Conservation (phyloP, 331 rosid genomes). For the Cucumis variabilis region DNA sequence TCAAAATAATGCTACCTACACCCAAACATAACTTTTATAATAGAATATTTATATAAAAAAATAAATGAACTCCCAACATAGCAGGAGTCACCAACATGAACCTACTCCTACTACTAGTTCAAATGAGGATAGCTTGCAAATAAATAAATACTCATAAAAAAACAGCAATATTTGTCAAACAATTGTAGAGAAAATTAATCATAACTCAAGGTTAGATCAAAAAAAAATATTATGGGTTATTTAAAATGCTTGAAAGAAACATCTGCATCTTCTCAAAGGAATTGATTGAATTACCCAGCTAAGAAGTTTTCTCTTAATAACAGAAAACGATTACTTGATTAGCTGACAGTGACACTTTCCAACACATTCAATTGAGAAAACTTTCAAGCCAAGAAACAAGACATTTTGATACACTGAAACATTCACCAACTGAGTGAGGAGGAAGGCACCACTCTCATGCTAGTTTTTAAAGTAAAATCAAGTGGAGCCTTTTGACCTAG, state of each 20-base stretch:
- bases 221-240: not conserved
- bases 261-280: constrained; percentile 6
- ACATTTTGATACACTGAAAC: not conserved
- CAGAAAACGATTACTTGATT: not conserved
- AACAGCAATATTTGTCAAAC: constrained; percentile 8
- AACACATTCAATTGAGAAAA: not conserved
- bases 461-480: no score
- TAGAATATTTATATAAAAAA: not conserved
- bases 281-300: not conserved
- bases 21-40: not conserved
- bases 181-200: not conserved
- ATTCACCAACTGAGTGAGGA: constrained; percentile 67
- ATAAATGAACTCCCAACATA: not conserved
- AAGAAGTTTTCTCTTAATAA: not conserved
- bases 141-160: not conserved
- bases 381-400: constrained; percentile 5
- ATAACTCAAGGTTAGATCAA: constrained; percentile 2
- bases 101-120: not conserved
- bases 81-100: not conserved
- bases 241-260: not conserved
- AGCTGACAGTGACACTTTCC: not conserved
- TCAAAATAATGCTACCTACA: constrained; percentile 7
- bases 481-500: constrained; percentile 80
- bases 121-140: constrained; percentile 1
- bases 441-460: constrained; percentile 70